phyloP scores from a whole-genome alignment of 257 asterid species.

The Jacaranda copaia region DNA sequence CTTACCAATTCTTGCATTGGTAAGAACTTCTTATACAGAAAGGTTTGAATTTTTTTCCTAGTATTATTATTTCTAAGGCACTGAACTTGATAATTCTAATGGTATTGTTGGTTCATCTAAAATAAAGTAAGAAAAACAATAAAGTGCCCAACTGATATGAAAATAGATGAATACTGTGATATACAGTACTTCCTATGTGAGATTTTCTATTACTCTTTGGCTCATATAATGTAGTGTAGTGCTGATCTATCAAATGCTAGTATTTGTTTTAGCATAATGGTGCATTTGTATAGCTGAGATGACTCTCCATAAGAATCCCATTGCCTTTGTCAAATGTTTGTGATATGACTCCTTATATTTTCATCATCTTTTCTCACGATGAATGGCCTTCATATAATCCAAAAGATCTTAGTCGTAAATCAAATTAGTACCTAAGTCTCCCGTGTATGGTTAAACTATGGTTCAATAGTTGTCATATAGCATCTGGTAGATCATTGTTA shows the following conservation, averaged over 20 bases:
- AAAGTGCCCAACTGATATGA: neutral
- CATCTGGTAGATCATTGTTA: neutral
- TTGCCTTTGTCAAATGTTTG: too few relatives aligned
- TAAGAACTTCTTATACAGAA: conserved; percentile 2
- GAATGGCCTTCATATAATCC: too few relatives aligned
- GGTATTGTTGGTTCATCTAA: neutral
- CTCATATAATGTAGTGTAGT: conserved; percentile 10
- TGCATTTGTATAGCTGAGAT: too few relatives aligned
- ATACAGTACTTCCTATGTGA: too few relatives aligned
- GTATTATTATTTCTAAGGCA: conserved; percentile 7
- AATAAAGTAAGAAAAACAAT: too few relatives aligned
- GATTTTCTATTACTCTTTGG: neutral
- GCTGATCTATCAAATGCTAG: neutral
- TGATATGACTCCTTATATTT: too few relatives aligned
- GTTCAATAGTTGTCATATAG: neutral
- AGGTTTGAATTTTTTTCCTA: neutral
- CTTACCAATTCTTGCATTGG: neutral
- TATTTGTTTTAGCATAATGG: too few relatives aligned
- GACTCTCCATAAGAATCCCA: too few relatives aligned
- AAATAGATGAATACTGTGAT: too few relatives aligned
- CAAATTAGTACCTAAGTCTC: neutral
- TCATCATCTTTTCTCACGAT: too few relatives aligned
- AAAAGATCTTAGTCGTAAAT: too few relatives aligned
- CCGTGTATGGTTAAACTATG: too few relatives aligned
- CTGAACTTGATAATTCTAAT: neutral